phyloP scores from a whole-genome alignment of 768 basidiomycete genomes.

The Lentinus tigrinus region DNA sequence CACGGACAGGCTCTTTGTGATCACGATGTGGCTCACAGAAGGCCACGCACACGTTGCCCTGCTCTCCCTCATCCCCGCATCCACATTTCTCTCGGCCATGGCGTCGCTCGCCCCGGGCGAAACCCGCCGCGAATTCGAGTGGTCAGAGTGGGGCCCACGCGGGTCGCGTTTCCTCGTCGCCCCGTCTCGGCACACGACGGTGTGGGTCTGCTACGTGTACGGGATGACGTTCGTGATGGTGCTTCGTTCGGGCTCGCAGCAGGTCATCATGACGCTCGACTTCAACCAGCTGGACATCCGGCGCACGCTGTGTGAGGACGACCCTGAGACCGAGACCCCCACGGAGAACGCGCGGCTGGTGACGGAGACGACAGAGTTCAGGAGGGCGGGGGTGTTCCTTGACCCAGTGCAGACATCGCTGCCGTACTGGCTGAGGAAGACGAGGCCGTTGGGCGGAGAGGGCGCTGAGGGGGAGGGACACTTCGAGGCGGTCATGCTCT shows the following conservation, averaged over 20 bases:
- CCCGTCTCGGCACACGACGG: constrained; percentile 27
- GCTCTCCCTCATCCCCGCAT: constrained; percentile 44
- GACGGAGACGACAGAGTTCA: constrained; percentile 2
- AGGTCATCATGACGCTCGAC: constrained; percentile 44
- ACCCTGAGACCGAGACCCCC: not conserved
- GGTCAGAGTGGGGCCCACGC: constrained; percentile 53
- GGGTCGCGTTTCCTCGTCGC: constrained; percentile 43
- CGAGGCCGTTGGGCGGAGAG: constrained; percentile 2
- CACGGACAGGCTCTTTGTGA: constrained; percentile 44
- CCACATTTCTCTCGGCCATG: constrained; percentile 33
- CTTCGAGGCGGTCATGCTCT: constrained; percentile 45
- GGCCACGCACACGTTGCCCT: constrained; percentile 27
- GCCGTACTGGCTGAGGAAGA: constrained; percentile 42
- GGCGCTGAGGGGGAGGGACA: constrained; percentile 12
- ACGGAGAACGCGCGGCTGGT: constrained; percentile 19
- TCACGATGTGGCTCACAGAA: constrained; percentile 41
- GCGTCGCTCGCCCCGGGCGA: constrained; percentile 18
- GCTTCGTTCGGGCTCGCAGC: constrained; percentile 13
- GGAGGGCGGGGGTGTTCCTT: not conserved
- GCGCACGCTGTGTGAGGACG: not conserved
- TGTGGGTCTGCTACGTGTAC: constrained; percentile 62
- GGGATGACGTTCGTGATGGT: constrained; percentile 44
- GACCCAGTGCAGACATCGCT: constrained; percentile 41
- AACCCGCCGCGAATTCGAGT: constrained; percentile 32
- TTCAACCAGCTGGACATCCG: constrained; percentile 44